A percentile compares a stretch with the other conserved stretches of the same genome.
phyloP scores from a whole-genome alignment of 2,329 filamentous ascomycete species.

The Fusarium pseudonygamai region DNA sequence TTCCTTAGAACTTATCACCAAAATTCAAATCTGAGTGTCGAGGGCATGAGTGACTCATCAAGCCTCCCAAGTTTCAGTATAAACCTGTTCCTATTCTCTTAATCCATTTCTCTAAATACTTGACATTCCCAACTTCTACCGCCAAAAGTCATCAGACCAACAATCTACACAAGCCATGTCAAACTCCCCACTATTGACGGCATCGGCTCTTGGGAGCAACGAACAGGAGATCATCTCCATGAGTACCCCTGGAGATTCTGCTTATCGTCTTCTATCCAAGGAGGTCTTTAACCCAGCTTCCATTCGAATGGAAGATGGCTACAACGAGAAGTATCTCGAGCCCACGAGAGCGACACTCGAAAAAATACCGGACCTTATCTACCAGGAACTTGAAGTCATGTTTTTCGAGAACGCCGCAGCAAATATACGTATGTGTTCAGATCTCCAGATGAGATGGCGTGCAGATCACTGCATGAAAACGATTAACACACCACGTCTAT shows the following conservation, averaged over 20 bases:
- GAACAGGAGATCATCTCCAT: not conserved
- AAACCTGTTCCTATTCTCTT: not conserved
- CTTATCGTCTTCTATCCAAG: not conserved
- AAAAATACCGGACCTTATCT: not conserved
- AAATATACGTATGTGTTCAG: not conserved
- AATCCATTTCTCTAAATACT: not conserved
- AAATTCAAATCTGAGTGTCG: not conserved
- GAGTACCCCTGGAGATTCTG: not conserved
- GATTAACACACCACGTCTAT: rapidly evolving
- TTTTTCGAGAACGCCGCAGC: not conserved
- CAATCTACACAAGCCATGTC: not conserved
- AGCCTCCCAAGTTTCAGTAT: not conserved
- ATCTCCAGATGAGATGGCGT: not conserved
- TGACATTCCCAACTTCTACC: not conserved
- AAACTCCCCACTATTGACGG: not conserved
- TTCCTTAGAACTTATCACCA: not conserved
- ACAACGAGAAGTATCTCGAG: not conserved
- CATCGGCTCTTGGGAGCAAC: rapidly evolving
- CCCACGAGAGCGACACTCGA: rapidly evolving
- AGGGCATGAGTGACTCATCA: not conserved
- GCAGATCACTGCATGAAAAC: not conserved
- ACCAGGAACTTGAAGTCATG: not conserved
- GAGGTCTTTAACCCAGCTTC: not conserved
- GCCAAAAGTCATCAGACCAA: not conserved
- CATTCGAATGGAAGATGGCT: not conserved